Percentiles rank a stretch among this genome's conserved stretches.
Conservation (phyloP, 208 protist species). For the Trypanosoma caninum region DNA sequence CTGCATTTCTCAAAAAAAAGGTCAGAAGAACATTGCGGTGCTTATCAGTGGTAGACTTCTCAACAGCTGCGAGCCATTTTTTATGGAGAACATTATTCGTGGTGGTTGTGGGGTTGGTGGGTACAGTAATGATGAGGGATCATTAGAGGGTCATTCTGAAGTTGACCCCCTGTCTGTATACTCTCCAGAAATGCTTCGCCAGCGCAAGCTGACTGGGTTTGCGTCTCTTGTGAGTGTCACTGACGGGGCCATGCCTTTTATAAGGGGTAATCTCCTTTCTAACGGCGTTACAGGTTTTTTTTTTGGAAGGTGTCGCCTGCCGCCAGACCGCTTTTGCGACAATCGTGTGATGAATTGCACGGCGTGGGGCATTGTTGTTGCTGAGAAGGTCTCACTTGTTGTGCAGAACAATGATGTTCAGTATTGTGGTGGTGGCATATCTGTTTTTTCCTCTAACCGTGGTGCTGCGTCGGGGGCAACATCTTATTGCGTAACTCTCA, state of each 20-base stretch:
- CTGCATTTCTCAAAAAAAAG: slow-evolving; percentile 30
- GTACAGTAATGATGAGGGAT: no score
- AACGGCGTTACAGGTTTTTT: slow-evolving; percentile 38
- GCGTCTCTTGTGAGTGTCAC: slow-evolving; percentile 28
- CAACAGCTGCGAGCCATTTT: slow-evolving; percentile 11
- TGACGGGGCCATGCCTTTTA: slow-evolving; percentile 20
- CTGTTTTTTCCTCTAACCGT: slow-evolving; percentile 5
- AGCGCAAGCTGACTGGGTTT: slow-evolving; percentile 1
- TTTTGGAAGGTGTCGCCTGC: slow-evolving; percentile 25
- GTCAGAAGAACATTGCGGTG: slow-evolving; percentile 13
- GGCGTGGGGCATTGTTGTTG: slow-evolving; percentile 31
- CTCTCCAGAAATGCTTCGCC: slow-evolving; percentile 15
- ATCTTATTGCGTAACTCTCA: slow-evolving; percentile 1
- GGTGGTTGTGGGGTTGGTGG: slow-evolving; percentile 27
- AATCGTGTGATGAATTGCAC: slow-evolving; percentile 34
- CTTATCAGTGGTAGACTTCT: slow-evolving; percentile 28
- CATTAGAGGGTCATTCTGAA: slow-evolving; percentile 1
- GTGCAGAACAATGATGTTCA: slow-evolving; percentile 29
- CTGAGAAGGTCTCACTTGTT: slow-evolving; percentile 2
- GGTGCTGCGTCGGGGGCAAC: background rate
- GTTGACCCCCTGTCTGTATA: slow-evolving; percentile 23
- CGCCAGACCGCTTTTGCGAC: slow-evolving; percentile 22
- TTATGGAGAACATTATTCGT: slow-evolving; percentile 44
- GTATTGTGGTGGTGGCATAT: slow-evolving; percentile 31
- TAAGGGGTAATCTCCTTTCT: slow-evolving; percentile 33